Base-by-base conservation (phyloP, 148 eudicot genomes). In the Agrostemma githago region DNA sequence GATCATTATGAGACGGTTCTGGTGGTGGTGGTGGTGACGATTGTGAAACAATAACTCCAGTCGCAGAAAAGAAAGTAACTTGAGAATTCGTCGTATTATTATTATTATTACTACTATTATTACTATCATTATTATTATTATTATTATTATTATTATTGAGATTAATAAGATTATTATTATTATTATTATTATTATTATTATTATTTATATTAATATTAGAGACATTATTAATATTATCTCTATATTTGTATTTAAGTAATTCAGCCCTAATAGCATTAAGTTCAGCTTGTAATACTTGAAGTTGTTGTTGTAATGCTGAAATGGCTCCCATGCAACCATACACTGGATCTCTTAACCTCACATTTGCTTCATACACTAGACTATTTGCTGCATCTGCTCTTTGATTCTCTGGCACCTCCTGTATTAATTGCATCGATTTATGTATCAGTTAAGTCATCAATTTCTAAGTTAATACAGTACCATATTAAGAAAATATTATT, bases 271-370 rank as follows among this genome's bases (percentile, higher is more conserved):
- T 78, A 42, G 75, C 74, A 61, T 75, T 82, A 58, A 86, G 72
- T 63, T 86, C 85, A 61, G 80, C 82, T 77, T 86, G 85, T 62
- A 83, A 78, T 66, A 75, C 65, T 73, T 82, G 86, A 72, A 86
- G 71, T 80, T 86, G 78, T 57, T 86, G 87, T 74, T 84, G 89
- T 70, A 86, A 68, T 6, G 85, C 81, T 11, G 82, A 83, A 77
- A 87, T 87, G 17, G 86, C 86, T 8, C 90, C 90, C 85, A 83
- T 85, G 84, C 88, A 85, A 48, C 90, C 90, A 43, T 87, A 87
- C 60, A 87, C 83, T 53, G 90, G 90, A 70, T 87, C 90, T 70
- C 86, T 81, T 57, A 87, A 67, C 79, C 90, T 83, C 64, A 79
- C 86, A 79, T 81, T 87, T 34, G 90, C 90, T 73, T 87, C 90